Evolutionary conservation across 495 filamentous ascomycete genomes (phyloP).

Genomic region (Penicillium pancosmium): DNA sequence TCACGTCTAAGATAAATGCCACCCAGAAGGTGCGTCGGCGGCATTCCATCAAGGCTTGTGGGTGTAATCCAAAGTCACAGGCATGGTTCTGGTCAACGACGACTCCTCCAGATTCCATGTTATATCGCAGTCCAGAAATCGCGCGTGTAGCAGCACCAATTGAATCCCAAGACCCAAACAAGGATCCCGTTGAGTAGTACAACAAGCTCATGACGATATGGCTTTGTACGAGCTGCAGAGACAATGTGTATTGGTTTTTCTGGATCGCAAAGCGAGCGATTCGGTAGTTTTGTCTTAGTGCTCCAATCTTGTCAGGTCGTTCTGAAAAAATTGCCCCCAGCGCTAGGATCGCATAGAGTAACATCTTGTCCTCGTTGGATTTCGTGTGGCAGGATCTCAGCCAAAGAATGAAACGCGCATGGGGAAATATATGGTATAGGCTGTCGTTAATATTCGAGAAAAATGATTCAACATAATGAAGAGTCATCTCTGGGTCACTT

Average conservation of each 20-base stretch:
- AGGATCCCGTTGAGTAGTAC: conserved; percentile 60
- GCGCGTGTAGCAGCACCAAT: conserved; percentile 60
- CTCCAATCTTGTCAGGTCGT: conserved; percentile 47
- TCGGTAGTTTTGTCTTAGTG: conserved; percentile 53
- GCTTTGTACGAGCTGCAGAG: conserved; percentile 63
- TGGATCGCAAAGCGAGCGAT: conserved; percentile 62
- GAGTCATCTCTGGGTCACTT: conserved; percentile 47
- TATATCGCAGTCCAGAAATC: conserved; percentile 58
- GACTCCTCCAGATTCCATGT: conserved; percentile 59
- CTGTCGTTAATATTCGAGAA: conserved; percentile 56
- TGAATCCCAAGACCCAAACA: conserved; percentile 60
- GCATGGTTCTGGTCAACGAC: conserved; percentile 44
- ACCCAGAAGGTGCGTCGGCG: conserved; percentile 70
- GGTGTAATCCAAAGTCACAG: conserved; percentile 60
- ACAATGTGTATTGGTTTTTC: conserved; percentile 50
- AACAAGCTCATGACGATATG: conserved; percentile 65
- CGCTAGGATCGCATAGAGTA: conserved; percentile 66
- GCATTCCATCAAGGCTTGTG: conserved; percentile 62
- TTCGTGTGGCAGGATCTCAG: conserved; percentile 54
- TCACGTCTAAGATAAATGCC: conserved; percentile 62
- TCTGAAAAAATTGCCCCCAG: conserved; percentile 60
- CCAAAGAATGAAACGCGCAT: conserved; percentile 55
- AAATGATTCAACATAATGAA: conserved; percentile 57
- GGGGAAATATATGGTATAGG: conserved; percentile 61
- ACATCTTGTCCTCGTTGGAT: conserved; percentile 67